These are phyloP conservation scores for Ormosia semicastrata DNA, from an alignment of 306 rosid species.

Conservation along the genomic window DNA sequence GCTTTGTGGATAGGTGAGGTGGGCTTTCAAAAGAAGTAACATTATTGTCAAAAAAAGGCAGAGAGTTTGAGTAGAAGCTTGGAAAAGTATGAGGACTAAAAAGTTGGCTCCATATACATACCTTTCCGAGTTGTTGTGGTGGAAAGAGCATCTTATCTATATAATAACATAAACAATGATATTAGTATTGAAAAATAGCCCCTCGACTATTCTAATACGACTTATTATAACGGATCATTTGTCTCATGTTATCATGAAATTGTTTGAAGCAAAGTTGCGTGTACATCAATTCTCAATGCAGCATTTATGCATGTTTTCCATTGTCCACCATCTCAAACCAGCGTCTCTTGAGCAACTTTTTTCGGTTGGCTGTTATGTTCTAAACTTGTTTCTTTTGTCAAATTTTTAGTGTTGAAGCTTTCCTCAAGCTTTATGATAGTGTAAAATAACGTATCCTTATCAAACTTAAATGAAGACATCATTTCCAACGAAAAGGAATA, in stretches of 20 bases:
- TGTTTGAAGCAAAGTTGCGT: conserved; percentile 18
- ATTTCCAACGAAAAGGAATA: conserved; percentile 21
- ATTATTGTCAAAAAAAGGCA: conserved; percentile 34
- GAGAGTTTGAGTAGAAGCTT: conserved; percentile 42
- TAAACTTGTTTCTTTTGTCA: conserved; percentile 14
- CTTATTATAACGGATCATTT: conserved; percentile 5
- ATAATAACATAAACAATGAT: conserved; percentile 20
- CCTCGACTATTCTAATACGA: conserved; percentile 7
- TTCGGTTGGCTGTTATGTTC: conserved; percentile 18
- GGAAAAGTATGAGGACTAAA: conserved; percentile 28
- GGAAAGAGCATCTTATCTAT: conserved; percentile 26
- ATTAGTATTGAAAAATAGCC: conserved; percentile 18
- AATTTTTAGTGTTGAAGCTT: not conserved
- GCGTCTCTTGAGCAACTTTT: conserved; percentile 21
- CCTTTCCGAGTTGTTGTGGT: conserved; percentile 30
- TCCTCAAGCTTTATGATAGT: not conserved
- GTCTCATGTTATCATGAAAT: conserved; percentile 19
- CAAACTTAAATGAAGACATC: conserved; percentile 21
- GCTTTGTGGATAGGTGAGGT: not conserved
- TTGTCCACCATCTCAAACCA: conserved; percentile 14
- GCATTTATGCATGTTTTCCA: not conserved
- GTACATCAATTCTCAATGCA: conserved; percentile 5
- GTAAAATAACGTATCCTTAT: conserved; percentile 14
- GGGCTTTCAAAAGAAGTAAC: conserved; percentile 36
- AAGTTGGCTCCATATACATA: conserved; percentile 19